Evolutionary conservation across 2,329 filamentous ascomycete genomes (phyloP), one percentile per base, ranked within the genome.

Genomic region (Rhynchosporium secalis): DNA sequence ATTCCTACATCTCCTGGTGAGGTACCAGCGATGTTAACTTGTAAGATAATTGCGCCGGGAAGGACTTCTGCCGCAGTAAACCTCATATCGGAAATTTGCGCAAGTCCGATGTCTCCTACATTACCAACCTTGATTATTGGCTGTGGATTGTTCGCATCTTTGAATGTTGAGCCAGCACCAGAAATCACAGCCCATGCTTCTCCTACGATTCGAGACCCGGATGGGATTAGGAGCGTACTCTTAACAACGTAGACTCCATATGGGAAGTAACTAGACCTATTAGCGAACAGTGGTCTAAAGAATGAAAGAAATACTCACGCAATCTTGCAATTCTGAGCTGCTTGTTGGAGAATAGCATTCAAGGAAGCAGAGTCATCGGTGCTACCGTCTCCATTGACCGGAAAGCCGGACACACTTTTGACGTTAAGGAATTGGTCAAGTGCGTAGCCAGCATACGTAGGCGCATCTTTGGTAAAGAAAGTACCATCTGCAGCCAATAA

Each of bases 111-210:
- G n/a, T 84, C 78, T 4, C 79, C 80, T 0, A 75, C 62, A 2
- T 77, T 75, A 15, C 84, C 85, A 4, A 88, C 76, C 67, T 77
- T 73, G 13, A 85, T 71, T 36, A 85, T 74, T 0, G 81, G 75
- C 28, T 72, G 72, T 0, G 83, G 83, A 31, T 73, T 74, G 28
- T 64, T 70, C 0, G 72, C 66, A 62, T 79, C 74, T 59, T 69
- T 75, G 70, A 81, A 85, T 40, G 73, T 76, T 64, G 65, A 63
- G n/a, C 83, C 82, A 4, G 72, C 73, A 2, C 76, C 83, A n/a
- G 76, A 79, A 69, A 82, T 80, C 8, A 76, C 76, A 8, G 81
- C 77, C 77, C 80, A 84, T 4, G 78, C 78, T 71, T 86, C 82
- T 26, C 85, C 85, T 9, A 84, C 76, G 31, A 87, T 78, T 2